These are phyloP conservation scores for Aquanectria penicillioides DNA, from an alignment of 2,329 filamentous ascomycete genomes.

Conservation along the genomic window DNA sequence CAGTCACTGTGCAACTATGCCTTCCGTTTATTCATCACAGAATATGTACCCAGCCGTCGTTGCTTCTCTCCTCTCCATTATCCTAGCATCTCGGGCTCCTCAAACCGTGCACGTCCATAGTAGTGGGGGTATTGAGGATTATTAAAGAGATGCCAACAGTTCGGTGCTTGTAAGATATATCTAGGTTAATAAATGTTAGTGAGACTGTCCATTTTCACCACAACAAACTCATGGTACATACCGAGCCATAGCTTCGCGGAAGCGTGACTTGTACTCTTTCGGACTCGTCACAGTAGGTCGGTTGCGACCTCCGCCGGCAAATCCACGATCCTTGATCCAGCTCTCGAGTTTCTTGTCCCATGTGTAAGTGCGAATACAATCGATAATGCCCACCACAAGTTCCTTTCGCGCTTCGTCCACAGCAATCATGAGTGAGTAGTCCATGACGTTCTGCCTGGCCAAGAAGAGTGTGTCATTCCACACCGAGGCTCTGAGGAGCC, in stretches of 20 bases:
- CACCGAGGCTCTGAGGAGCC: constrained; percentile 87
- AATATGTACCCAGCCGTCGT: neutral
- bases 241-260: constrained; percentile 95
- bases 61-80: constrained; percentile 20
- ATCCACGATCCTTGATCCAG: constrained; percentile 98
- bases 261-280: constrained; percentile 96
- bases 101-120: constrained; percentile 51
- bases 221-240: constrained; percentile 56
- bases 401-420: constrained; percentile 92
- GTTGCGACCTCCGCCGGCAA: constrained; percentile 79
- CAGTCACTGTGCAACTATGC: neutral
- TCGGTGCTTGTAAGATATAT: constrained; percentile 79
- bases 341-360: constrained; percentile 99
- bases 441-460: constrained; percentile 96
- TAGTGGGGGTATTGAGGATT: constrained; percentile 51
- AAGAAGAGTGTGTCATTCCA: constrained; percentile 99
- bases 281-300: constrained; percentile 96
- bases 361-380: constrained; percentile 97
- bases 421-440: constrained; percentile 98
- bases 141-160: constrained; percentile 79
- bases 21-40: neutral
- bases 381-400: constrained; percentile 96
- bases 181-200: constrained; percentile 44
- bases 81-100: constrained; percentile 48
- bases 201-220: neutral